Evolutionary conservation across 345 rosid species (phyloP), one percentile per base, ranked within the genome.

Genomic region (Salix viminalis): DNA sequence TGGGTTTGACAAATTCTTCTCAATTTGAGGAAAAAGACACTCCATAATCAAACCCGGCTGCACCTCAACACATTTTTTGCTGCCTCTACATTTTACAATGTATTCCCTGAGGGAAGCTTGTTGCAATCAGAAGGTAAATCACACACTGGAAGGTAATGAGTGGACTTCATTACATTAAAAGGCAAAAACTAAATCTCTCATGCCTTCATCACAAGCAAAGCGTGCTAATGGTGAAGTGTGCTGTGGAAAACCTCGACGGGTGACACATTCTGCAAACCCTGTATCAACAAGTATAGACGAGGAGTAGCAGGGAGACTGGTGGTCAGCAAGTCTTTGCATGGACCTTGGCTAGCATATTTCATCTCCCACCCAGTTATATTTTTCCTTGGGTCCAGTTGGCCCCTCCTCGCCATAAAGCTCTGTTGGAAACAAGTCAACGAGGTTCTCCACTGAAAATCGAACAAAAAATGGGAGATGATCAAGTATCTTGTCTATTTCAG

Each of bases 341-440:
- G 36, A 4, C 3, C 21, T 0, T 26, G 65, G 16, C 77, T 86
- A 87, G 72, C 89, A 84, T 75, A 88, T 84, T 83, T 94, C 98
- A 79, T 94, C 97, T 83, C 93, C 96, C 58, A 72, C 56, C 98
- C 98, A 92, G 69, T 94, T 92, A 69, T 91, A 85, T 66, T 94
- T 94, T 87, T 92, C 98, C 83, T 94, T 94, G 1, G 97, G 98
- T 32, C 98, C 98, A 0, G 97, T 91, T 7, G 98, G 98, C 65
- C 98, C 98, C 82, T 94, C 97, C 88, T 94, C 98, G 0, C 98
- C 98, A 13, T 92, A 92, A 16, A 94, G 92, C 84, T 90, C 94
- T 2, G 93, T 87, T 2, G 98, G 98, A 73, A 94, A 89, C 89
- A 90, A 84, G 67, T 94, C 96, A 26, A 91, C 76, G 75, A 94